A percentile compares a stretch with the other conserved stretches of the same genome.
Evolutionary conservation across 2,329 filamentous ascomycete species (phyloP).

Genomic region (Botrytis aclada): DNA sequence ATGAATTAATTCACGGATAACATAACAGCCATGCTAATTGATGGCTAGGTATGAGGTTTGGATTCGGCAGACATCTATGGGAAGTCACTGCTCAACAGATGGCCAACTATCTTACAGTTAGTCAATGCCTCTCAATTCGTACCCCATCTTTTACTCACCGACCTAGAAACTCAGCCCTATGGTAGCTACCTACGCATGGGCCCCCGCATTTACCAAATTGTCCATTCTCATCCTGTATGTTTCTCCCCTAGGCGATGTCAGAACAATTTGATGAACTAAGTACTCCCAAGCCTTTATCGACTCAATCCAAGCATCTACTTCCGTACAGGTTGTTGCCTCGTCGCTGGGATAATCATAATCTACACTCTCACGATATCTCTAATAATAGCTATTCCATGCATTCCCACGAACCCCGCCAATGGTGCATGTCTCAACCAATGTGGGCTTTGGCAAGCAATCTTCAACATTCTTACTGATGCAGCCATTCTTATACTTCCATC

Average conservation of each 20-base stretch:
- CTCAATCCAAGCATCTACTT: background rate
- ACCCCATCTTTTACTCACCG: background rate
- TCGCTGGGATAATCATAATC: background rate
- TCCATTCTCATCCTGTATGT: slow-evolving; percentile 1
- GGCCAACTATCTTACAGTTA: background rate
- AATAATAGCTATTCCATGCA: background rate
- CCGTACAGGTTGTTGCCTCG: background rate
- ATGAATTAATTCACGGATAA: background rate
- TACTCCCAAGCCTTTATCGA: background rate
- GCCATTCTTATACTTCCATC: background rate
- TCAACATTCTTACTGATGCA: background rate
- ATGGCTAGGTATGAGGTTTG: background rate
- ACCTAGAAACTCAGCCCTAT: background rate
- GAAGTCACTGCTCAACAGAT: background rate
- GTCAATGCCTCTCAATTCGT: background rate
- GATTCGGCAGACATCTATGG: slow-evolving; percentile 2
- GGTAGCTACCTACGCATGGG: slow-evolving; percentile 1
- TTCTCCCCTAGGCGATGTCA: too few species aligned
- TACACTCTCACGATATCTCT: slow-evolving; percentile 1
- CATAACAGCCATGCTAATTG: background rate
- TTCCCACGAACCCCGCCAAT: background rate
- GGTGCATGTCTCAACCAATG: background rate
- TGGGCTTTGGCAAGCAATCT: background rate
- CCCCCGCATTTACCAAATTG: background rate
- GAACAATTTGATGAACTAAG: background rate